Conservation (phyloP, 805 yeast species). For the Metschnikowia borealis region DNA sequence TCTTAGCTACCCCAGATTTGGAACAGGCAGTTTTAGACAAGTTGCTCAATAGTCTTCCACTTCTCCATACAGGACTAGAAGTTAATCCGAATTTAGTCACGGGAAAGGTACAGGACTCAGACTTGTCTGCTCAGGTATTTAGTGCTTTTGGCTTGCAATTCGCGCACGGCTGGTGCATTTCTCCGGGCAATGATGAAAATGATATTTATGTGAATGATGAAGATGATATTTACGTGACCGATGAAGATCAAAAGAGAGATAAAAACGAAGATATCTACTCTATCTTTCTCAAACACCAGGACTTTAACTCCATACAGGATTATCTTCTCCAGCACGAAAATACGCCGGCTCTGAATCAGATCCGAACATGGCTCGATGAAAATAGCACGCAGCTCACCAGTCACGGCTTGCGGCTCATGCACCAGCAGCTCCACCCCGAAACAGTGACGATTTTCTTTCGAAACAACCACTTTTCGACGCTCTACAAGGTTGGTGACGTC, state of each 20-base stretch:
- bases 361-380: slow-evolving; percentile 44
- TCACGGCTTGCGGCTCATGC: slow-evolving; percentile 53
- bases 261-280: slow-evolving; percentile 1
- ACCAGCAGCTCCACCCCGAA: slow-evolving; percentile 43
- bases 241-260: neutral
- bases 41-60: slow-evolving; percentile 56
- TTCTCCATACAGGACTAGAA: slow-evolving; percentile 63
- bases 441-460: slow-evolving; percentile 73
- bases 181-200: neutral
- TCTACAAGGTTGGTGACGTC: slow-evolving; percentile 47
- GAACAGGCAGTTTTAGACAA: slow-evolving; percentile 18
- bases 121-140: slow-evolving; percentile 55
- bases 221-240: neutral
- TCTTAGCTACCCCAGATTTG: slow-evolving; percentile 21
- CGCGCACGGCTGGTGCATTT: slow-evolving; percentile 79
- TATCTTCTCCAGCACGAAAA: slow-evolving; percentile 34
- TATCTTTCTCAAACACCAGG: slow-evolving; percentile 22
- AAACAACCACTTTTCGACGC: slow-evolving; percentile 83
- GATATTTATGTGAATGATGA: neutral
- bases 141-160: slow-evolving; percentile 54
- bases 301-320: slow-evolving; percentile 57
- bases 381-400: slow-evolving; percentile 76
- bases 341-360: slow-evolving; percentile 14
- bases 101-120: slow-evolving; percentile 49
- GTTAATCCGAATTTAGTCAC: slow-evolving; percentile 61